A percentile compares a stretch with the other conserved stretches of the same genome.
Conservation (phyloP, 1,139 yeast genomes). For the Saccharomyces hybrid region DNA sequence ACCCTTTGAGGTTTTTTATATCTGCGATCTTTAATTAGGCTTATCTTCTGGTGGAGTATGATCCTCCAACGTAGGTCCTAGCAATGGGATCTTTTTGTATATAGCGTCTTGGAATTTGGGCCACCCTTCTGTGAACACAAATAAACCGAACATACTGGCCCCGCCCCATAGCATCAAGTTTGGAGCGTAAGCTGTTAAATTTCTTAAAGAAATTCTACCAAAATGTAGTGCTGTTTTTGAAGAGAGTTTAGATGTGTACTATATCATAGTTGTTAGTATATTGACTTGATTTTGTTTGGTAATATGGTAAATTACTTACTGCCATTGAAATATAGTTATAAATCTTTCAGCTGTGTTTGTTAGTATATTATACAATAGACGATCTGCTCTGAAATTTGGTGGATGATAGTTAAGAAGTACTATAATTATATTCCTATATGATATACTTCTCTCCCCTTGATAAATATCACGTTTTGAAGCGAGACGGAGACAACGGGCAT, state of each 20-base stretch:
- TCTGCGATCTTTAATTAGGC: constrained; percentile 16
- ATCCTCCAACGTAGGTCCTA: constrained; percentile 71
- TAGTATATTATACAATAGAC: neutral
- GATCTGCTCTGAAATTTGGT: neutral
- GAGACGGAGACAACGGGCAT: neutral
- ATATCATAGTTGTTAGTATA: neutral
- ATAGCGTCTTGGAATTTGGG: constrained; percentile 81
- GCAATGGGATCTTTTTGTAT: constrained; percentile 67
- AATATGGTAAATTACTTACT: neutral
- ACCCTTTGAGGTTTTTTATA: neutral
- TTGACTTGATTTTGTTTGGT: neutral
- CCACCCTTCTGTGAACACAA: constrained; percentile 83
- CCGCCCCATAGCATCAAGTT: constrained; percentile 72
- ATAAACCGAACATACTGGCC: constrained; percentile 62
- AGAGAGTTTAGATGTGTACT: constrained; percentile 34
- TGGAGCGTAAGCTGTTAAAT: constrained; percentile 33
- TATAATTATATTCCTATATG: neutral
- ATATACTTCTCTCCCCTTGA: neutral
- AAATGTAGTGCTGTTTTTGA: constrained; percentile 33
- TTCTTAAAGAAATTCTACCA: constrained; percentile 31
- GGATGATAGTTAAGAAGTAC: neutral
- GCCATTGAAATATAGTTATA: neutral
- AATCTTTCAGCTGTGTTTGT: neutral
- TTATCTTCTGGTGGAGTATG: constrained; percentile 73
- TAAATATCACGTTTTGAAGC: neutral